These are phyloP conservation scores for Heliamphora exappendiculata DNA, from an alignment of 148 eudicot species.

Conservation along the genomic window DNA sequence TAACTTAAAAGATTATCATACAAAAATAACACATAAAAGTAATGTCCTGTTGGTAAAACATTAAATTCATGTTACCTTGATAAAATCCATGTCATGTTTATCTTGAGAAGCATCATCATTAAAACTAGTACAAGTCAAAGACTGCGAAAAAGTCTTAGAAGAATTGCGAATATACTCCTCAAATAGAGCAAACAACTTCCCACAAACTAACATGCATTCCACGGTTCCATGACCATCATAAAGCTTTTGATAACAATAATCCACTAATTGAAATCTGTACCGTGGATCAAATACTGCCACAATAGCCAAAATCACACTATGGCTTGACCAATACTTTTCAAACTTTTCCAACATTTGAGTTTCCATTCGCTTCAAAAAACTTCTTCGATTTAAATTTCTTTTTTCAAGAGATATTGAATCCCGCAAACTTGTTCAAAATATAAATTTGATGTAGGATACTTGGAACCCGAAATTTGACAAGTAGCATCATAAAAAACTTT, in stretches of 20 bases:
- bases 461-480: background rate
- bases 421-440: background rate
- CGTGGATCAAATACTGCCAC: background rate
- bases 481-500: background rate
- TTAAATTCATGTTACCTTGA: too few species aligned
- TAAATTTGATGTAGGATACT: slow-evolving; percentile 4
- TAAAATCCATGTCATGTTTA: too few species aligned
- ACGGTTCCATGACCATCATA: too few species aligned
- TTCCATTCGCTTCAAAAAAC: background rate
- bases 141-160: too few species aligned
- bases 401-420: background rate
- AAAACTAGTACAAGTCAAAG: too few species aligned
- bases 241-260: background rate
- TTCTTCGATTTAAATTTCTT: background rate
- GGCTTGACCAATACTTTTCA: background rate
- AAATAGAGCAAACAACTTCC: background rate
- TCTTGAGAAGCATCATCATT: too few species aligned
- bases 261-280: background rate
- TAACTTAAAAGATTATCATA: too few species aligned
- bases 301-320: background rate
- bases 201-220: background rate
- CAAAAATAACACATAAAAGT: too few species aligned
- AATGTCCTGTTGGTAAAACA: too few species aligned
- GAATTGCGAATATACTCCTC: background rate
- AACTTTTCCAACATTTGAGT: background rate